Evolutionary conservation across 148 eudicot genomes (phyloP), one percentile per base, ranked within the genome.

Genomic region (Suaeda aralocaspica): DNA sequence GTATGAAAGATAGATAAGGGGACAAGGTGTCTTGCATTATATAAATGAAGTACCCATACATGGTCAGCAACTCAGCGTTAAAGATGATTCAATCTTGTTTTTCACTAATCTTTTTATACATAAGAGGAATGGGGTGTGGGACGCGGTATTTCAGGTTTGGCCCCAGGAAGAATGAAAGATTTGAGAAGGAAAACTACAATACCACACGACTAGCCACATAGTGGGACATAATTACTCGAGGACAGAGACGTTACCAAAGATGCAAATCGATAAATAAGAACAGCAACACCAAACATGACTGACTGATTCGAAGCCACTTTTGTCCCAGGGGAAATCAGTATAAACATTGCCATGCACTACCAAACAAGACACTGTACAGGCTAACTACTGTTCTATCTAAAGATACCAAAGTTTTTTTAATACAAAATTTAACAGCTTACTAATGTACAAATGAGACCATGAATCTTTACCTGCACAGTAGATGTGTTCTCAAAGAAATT

Each of bases 401-500:
- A 9, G 42, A 30, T n/a, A 19, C 64, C 44, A 33, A 2, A 0
- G 24, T 31, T 34, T 28, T 29, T 16, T 34, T 5, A 21, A 22
- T 19, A n/a, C 9, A 33, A 33, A 9, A 62, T 51, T 0, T 33
- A 44, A n/a, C 18, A 30, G 58, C 29, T 30, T 16, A 57, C 30
- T 9, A 41, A 15, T 45, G 30, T 26, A 57, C 2, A 45, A 22
- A 24, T 30, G 64, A 18, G 57, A 72, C 4, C 26, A 61, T 1
- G 36, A 16, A 28, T 30, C 15, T 25, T n/a, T 84, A 94, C 96
- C 97, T 94, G 97, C 58, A 94, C 97, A 8, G 97, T 94, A 68
- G 97, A 66, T 50, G 99, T 91, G 66, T 94, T 89, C 76, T 94
- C 99, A 76, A 94, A 91, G 79, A 94, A 94, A 80, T 89, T 94